Conservation (phyloP, 2,329 filamentous ascomycete genomes). For the Huntiella moniliformis region DNA sequence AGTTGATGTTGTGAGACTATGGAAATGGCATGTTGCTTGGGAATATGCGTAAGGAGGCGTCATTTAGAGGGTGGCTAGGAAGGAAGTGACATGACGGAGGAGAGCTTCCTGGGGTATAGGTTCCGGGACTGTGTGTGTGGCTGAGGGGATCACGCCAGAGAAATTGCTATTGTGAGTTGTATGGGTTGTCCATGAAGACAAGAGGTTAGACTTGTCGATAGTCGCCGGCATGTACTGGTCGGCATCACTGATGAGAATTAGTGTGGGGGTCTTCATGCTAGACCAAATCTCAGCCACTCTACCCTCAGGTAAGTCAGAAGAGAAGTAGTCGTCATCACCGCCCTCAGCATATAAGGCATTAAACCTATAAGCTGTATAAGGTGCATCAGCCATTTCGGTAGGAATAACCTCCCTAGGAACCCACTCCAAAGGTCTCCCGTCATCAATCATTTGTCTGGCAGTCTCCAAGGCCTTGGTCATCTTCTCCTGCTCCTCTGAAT, state of each 20-base stretch:
- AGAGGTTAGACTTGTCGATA: constrained; percentile 38
- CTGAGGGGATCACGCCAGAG: constrained; percentile 33
- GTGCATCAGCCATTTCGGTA: constrained; percentile 20
- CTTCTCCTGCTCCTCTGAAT: constrained; percentile 17
- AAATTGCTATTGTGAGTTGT: constrained; percentile 29
- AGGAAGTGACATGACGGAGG: no score
- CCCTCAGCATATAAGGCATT: constrained; percentile 30
- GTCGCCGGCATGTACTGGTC: constrained; percentile 45
- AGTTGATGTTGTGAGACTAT: no score
- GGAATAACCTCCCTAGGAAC: constrained; percentile 31
- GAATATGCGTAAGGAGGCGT: no score
- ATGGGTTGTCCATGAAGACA: constrained; percentile 35
- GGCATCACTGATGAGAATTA: constrained; percentile 44
- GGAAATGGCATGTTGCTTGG: no score
- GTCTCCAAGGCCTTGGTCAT: constrained; percentile 27
- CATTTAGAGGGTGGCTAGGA: no score
- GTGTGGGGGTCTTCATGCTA: constrained; percentile 35
- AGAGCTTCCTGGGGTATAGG: constrained; percentile 21
- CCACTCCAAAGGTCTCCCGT: constrained; percentile 34
- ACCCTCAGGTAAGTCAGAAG: constrained; percentile 47
- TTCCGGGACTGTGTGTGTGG: constrained; percentile 31
- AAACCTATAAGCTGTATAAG: constrained; percentile 34
- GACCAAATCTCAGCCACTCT: constrained; percentile 47
- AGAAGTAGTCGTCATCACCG: constrained; percentile 76
- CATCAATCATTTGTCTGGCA: constrained; percentile 35